Percentiles rank a stretch among this genome's conserved stretches.
Conservation (phyloP, 2,329 filamentous ascomycete genomes). For the Neurospora sp. region DNA sequence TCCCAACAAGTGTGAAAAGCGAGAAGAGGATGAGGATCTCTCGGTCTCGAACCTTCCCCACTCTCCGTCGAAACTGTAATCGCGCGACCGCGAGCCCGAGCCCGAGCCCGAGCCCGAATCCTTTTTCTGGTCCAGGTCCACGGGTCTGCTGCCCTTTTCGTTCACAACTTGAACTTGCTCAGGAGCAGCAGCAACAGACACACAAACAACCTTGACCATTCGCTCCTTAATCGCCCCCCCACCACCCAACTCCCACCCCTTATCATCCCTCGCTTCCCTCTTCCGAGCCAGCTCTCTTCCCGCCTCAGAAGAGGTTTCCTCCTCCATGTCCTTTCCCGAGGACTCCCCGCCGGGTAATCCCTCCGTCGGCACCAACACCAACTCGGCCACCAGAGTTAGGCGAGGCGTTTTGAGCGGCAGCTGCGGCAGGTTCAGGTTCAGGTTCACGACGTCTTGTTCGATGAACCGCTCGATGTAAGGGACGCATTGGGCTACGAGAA, state of each 20-base stretch:
- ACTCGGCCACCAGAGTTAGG: slow-evolving; percentile 24
- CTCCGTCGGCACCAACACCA: slow-evolving; percentile 13
- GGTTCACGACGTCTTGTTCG: slow-evolving; percentile 23
- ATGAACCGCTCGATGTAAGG: slow-evolving; percentile 34
- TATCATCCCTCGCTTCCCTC: not conserved
- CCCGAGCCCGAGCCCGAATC: not conserved
- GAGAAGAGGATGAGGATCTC: not conserved
- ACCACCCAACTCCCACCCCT: slow-evolving; percentile 27
- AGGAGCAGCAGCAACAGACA: not conserved
- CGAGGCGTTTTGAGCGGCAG: slow-evolving; percentile 14
- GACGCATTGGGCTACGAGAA: slow-evolving; percentile 28
- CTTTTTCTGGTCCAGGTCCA: no score
- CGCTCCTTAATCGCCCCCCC: slow-evolving; percentile 23
- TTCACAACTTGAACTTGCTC: not conserved
- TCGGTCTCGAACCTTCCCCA: slow-evolving; percentile 33
- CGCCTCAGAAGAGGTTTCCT: not conserved
- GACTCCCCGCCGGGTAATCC: not conserved
- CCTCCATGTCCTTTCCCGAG: not conserved
- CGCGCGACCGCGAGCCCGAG: slow-evolving; percentile 10
- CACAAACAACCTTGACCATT: slow-evolving; percentile 22
- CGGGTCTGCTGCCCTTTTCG: no score
- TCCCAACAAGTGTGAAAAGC: not conserved
- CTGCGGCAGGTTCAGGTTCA: slow-evolving; percentile 11
- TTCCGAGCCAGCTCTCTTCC: not conserved
- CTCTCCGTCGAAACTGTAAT: slow-evolving; percentile 28